A percentile compares a stretch with the other conserved stretches of the same genome.
Evolutionary conservation across 306 rosid genomes (phyloP).

Genomic region (Prunus mira): DNA sequence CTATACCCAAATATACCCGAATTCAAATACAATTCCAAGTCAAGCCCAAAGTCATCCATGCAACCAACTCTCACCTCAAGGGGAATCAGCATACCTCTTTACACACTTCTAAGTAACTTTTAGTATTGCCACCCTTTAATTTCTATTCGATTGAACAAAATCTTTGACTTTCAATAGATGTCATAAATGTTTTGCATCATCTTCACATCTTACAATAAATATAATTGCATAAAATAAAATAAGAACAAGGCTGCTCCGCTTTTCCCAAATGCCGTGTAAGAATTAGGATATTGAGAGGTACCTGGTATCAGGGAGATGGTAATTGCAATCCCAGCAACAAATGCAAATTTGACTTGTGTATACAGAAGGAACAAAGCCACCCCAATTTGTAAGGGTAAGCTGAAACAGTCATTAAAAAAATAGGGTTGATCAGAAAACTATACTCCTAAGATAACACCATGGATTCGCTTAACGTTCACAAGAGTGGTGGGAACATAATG

Average conservation of each 20-base stretch:
- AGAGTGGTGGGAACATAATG: not conserved
- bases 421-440: conserved; percentile 14
- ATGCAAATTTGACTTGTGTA: conserved; percentile 89
- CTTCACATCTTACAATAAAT: not conserved
- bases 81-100: not conserved
- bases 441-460: not conserved
- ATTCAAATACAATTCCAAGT: not conserved
- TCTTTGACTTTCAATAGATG: not conserved
- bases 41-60: not conserved
- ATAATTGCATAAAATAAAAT: not conserved
- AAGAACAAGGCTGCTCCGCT: not conserved
- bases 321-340: conserved; percentile 85
- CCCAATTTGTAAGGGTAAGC: conserved; percentile 96
- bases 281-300: conserved; percentile 12
- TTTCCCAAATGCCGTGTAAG: not conserved
- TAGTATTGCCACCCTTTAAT: not conserved
- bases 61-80: not conserved
- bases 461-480: not conserved
- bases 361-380: conserved; percentile 84
- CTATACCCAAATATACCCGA: not conserved
- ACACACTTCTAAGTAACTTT: not conserved
- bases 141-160: not conserved
- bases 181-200: not conserved
- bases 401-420: conserved; percentile 43
- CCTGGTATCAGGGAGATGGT: conserved; percentile 92